Percentiles rank a stretch among this genome's conserved stretches.
These are phyloP conservation scores for Boletus sensibilis DNA, from an alignment of 768 basidiomycete species.

Conservation along the genomic window DNA sequence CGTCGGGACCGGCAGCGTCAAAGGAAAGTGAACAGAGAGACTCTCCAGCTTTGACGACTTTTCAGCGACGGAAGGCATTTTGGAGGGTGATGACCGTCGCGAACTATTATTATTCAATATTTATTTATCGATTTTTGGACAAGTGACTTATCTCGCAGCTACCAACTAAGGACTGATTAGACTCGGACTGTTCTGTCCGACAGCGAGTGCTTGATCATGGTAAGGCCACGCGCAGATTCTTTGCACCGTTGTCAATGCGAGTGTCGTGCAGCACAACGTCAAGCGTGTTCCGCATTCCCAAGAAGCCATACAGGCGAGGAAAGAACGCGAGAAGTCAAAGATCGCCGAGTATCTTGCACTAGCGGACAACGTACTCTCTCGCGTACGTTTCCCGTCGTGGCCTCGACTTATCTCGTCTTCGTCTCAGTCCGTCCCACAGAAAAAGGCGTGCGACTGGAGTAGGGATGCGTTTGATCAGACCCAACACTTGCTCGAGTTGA, in stretches of 20 bases:
- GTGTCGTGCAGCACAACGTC: constrained; percentile 57
- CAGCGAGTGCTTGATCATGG: constrained; percentile 18
- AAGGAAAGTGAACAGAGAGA: constrained; percentile 65
- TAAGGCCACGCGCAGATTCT: constrained; percentile 14
- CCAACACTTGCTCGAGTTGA: constrained; percentile 70
- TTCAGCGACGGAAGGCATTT: constrained; percentile 58
- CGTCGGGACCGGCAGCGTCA: constrained; percentile 82
- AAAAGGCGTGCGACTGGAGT: constrained; percentile 65
- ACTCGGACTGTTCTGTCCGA: background rate
- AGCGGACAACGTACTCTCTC: constrained; percentile 58
- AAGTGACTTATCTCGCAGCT: constrained; percentile 2
- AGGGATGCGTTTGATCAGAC: constrained; percentile 77
- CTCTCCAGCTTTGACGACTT: constrained; percentile 49
- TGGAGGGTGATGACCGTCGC: constrained; percentile 8
- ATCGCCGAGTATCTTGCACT: constrained; percentile 74
- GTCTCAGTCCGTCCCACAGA: constrained; percentile 45
- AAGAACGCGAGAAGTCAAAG: constrained; percentile 68
- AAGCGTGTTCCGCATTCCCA: constrained; percentile 58
- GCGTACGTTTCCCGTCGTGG: constrained; percentile 43
- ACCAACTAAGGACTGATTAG: too few species aligned
- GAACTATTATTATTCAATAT: constrained; percentile 4
- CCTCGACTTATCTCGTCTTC: background rate
- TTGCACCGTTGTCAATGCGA: background rate
- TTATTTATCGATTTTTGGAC: background rate
- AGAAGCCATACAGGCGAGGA: constrained; percentile 65